Base-by-base conservation (phyloP, 768 basidiomycete species). In the Calocera cornea region DNA sequence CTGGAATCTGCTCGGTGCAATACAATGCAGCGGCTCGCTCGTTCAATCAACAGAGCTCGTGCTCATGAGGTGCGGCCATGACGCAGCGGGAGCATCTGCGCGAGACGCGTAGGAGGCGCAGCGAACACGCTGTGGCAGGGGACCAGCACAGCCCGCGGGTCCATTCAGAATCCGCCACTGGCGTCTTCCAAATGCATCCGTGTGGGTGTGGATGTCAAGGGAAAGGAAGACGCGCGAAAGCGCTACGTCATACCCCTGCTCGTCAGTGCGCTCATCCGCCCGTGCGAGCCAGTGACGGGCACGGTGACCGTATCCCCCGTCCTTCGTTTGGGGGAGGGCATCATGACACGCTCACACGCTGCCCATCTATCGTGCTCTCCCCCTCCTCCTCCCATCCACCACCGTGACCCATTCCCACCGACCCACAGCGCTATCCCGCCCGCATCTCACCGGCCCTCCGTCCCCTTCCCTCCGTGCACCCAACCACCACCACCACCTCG, bases 291-390 rank as follows among this genome's bases (percentile, higher is more conserved):
- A 27, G 54, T 60, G 54, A 60, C 44, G 19, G 44, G 24, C 44
- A 38, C 44, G 7, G 44, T 47, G 44, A 47, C 16, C 44, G 7
- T 24, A 8, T 47, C 44, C 16, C 44, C 24, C 19, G 19, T n/a
- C n/a, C n/a, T n/a, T n/a, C n/a, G n/a, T n/a, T 3, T 47, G 19
- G 19, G 19, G 44, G 19, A 47, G 44, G 24, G 44, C 54, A 50
- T 50, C 54, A 60, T 60, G 54, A 50, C 49, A 50, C 24, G 49
- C 49, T 7, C 49, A 50, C 54, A 33, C 54, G 31, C 54, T 60
- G 54, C 27, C 27, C 24, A 33, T 29, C 54, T 17, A 47, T 47
- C 44, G 16, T 19, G 14, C 54, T 16, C 31, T 60, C 54, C 54
- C 31, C 54, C 24, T 16, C 31, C 54, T 31, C 10, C 31, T 60